Evolutionary conservation across 2,329 filamentous ascomycete species (phyloP).

Genomic region (Aspergillus chevalieri): DNA sequence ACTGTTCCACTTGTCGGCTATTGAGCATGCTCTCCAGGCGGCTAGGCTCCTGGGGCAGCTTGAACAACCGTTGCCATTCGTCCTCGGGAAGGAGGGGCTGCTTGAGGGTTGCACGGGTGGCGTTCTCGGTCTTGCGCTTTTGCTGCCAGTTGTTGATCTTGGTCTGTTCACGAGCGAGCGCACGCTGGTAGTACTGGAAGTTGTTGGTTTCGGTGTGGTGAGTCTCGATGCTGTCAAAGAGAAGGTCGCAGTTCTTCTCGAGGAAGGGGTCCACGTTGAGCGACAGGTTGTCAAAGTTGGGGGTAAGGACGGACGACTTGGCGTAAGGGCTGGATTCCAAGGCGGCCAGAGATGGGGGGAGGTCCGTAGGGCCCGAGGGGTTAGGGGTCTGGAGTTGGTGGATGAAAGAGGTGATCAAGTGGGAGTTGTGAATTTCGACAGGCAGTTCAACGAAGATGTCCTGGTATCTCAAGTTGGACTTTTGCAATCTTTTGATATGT

Average conservation of each 20-base stretch:
- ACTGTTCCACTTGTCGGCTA: constrained; percentile 93
- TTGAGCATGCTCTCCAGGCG: constrained; percentile 90
- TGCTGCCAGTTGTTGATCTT: constrained; percentile 96
- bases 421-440: constrained; percentile 88
- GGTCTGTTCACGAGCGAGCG: constrained; percentile 84
- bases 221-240: constrained; percentile 92
- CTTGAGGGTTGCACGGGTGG: constrained; percentile 75
- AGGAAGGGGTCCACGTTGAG: constrained; percentile 95
- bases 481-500: constrained; percentile 65
- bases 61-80: constrained; percentile 97
- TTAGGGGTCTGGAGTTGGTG: constrained; percentile 76
- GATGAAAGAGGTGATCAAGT: constrained; percentile 89
- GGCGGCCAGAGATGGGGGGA: constrained; percentile 73
- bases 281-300: constrained; percentile 83
- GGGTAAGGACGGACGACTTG: constrained; percentile 63
- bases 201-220: constrained; percentile 99
- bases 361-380: constrained; percentile 60
- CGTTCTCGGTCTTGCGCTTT: constrained; percentile 96
- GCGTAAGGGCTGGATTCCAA: constrained; percentile 59
- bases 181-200: constrained; percentile 94
- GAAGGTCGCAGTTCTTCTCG: constrained; percentile 94
- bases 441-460: constrained; percentile 91
- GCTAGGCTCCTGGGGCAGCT: constrained; percentile 91
- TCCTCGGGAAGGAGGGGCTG: constrained; percentile 86
- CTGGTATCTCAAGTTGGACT: constrained; percentile 86